Base-by-base conservation (phyloP, 2,329 filamentous ascomycete genomes). In the Aureobasidium sp. region DNA sequence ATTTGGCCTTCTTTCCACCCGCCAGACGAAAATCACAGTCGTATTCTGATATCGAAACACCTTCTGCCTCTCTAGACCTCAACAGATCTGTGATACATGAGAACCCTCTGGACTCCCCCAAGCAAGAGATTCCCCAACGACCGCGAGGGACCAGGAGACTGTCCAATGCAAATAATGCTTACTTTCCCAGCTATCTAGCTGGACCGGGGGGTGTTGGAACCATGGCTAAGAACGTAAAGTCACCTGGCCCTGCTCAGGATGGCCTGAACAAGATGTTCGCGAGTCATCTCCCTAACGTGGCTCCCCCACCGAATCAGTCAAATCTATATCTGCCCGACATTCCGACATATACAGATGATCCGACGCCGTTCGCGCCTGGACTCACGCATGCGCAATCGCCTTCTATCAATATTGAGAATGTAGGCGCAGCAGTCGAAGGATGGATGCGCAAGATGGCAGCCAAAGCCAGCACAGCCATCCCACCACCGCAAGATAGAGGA, bases 1-100 rank as follows among this genome's bases (percentile, higher is more conserved):
- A 88, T 2, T 81, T 97, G 48, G 93, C 92, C 27, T 97, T 93
- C 75, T 97, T 97, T 70, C 93, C 93, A 3, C 92, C 92, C 8
- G 84, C 91, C 22, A 82, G 91, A 71, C 90, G 92, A 85, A 94
- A 94, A 86, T 94, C 89, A 65, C 82, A 83, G 58, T 88, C 89
- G 2, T 78, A 77, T 64, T 75, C 76, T 14, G 81, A 85, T 15
- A 67, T 86, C 57, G 84, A 86, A 20, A 90, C 87, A 2, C 88
- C 89, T 8, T 83, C 84, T 22, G 81, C 83, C 48, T 89, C 87
- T 41, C 74, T 87, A 42, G 87, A 89, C 62, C 69, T 86, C 9
- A 78, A 81, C 14, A 82, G 81, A 60, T 76, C 80, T 61, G 57
- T 60, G 20, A 49, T 42, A 22, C 57, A 49, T 17, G 68, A 70